Evolutionary conservation across 2,329 filamentous ascomycete species (phyloP).

Genomic region (Phyllosticta citrichinensis): DNA sequence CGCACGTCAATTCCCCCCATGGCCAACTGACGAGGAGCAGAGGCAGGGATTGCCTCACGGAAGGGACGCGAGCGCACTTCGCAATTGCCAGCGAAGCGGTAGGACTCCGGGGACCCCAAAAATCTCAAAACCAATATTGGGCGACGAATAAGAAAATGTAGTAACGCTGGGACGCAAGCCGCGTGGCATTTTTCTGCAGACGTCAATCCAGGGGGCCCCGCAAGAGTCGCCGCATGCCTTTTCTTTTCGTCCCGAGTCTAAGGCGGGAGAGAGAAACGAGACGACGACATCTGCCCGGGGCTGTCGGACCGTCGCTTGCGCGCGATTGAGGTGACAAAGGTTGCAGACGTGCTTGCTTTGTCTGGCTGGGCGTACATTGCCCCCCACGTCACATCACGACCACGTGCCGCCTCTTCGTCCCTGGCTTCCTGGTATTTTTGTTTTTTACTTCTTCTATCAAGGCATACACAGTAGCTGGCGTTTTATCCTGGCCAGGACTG

Average conservation of each 20-base stretch:
- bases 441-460: not conserved
- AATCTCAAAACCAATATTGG: not conserved
- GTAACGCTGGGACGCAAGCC: not conserved
- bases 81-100: not conserved
- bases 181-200: not conserved
- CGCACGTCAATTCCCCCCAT: not conserved
- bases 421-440: not conserved
- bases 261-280: not conserved
- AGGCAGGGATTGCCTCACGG: not conserved
- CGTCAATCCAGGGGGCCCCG: not conserved
- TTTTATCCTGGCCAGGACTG: not conserved
- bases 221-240: not conserved
- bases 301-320: not conserved
- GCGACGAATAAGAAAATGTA: not conserved
- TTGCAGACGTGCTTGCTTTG: not conserved
- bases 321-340: not conserved
- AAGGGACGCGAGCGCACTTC: not conserved
- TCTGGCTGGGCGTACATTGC: not conserved
- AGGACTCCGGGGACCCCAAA: not conserved
- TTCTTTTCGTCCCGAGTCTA: not conserved
- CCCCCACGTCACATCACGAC: not conserved
- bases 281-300: not conserved
- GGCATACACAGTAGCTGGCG: not conserved
- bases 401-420: not conserved
- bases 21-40: not conserved